phyloP scores from a whole-genome alignment of 768 basidiomycete genomes.

The Infundibulicybe gibba region DNA sequence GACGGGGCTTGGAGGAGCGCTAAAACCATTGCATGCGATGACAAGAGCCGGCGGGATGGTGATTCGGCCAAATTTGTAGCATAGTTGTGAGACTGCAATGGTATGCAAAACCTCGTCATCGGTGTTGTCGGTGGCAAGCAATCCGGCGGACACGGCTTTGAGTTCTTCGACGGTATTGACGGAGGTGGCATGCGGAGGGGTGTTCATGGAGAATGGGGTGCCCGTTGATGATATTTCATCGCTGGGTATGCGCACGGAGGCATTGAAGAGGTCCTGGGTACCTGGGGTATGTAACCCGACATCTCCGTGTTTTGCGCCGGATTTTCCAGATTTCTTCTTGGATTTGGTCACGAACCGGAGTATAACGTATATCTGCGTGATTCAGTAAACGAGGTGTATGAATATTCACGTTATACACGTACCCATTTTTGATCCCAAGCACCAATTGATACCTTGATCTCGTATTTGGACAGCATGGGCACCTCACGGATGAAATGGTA shows the following conservation, averaged over 20 bases:
- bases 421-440: conserved; percentile 85
- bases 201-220: conserved; percentile 16
- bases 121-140: conserved; percentile 32
- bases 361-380: conserved; percentile 53
- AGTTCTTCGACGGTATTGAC: conserved; percentile 21
- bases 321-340: conserved; percentile 23
- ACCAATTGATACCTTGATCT: conserved; percentile 53
- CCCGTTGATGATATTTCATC: conserved; percentile 20
- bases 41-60: conserved; percentile 68
- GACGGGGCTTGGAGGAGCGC: conserved; percentile 20
- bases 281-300: conserved; percentile 1
- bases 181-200: conserved; percentile 7
- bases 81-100: conserved; percentile 56
- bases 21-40: conserved; percentile 58
- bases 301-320: conserved; percentile 7
- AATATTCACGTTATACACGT: conserved; percentile 13
- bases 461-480: conserved; percentile 55
- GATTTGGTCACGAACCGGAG: conserved; percentile 61
- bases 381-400: neutral
- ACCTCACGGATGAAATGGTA: conserved; percentile 72
- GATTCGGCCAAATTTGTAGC: conserved; percentile 70
- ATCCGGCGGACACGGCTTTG: conserved; percentile 26
- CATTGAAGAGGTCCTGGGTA: conserved; percentile 12
- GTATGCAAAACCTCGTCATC: conserved; percentile 64
- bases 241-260: conserved; percentile 32